Base-by-base conservation (phyloP, 2,329 filamentous ascomycete genomes). In the Ceratocystis diversiconidia region DNA sequence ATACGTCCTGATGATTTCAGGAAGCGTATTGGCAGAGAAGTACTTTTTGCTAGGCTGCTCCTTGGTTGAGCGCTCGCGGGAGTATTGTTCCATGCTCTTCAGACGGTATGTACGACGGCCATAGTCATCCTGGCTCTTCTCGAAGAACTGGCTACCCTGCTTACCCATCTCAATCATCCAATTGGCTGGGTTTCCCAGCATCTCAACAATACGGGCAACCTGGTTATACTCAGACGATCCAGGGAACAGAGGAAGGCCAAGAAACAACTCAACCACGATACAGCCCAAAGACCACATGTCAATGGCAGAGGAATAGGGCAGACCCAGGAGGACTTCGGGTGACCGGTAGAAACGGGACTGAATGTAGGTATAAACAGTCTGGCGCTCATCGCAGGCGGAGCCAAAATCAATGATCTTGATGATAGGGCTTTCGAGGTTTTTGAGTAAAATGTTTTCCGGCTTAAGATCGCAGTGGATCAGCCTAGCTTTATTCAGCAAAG, bases 321-420 rank as follows among this genome's bases (percentile, higher is more conserved):
- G 78, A 3, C 94, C 94, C n/a, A 99, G 79, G 46, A 99, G 77
- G 12, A 99, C 94, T 74, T 99, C 94, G 0, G 94, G 94, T 0
- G 94, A 99, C 69, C 94, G 86, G 76, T 99, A 99, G 76, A 99
- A 99, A 71, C 94, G 84, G 8, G 94, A 99, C 75, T 99, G 94
- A 68, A 99, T 99, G 74, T 99, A 99, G 5, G 94, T 99, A 75
- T 99, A 99, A 32, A 99, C 94, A 0, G 94, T 99, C 75, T 99
- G 94, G 62, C 94, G 86, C 77, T 99, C 94, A 74, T 99, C 94
- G 75, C 94, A 99, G 15, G 94, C 94, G 46, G 94, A 99, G 55
- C 94, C 94, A 73, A 99, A 99, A 80, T 99, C 94, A 74, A 99
- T 99, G 72, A 99, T 96, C 76, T 99, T 99, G 82, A 99, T 99